Evolutionary conservation across 495 filamentous ascomycete genomes (phyloP).

Genomic region (Podospora appendiculata): DNA sequence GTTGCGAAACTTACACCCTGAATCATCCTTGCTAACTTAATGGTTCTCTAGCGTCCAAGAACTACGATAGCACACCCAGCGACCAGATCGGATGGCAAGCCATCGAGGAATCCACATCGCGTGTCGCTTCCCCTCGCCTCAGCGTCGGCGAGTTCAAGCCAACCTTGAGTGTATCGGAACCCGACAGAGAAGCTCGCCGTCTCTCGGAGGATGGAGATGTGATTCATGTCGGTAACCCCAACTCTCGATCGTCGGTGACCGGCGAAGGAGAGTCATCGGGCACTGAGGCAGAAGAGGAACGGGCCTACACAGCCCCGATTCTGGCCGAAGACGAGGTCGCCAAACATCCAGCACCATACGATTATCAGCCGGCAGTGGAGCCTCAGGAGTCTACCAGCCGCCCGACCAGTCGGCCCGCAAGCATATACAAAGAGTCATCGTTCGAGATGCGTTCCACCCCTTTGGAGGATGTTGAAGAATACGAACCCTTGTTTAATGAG

Average conservation of each 20-base stretch:
- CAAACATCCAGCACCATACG: slow-evolving; percentile 54
- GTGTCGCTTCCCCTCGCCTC: slow-evolving; percentile 56
- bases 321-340: slow-evolving; percentile 86
- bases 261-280: slow-evolving; percentile 38
- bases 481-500: slow-evolving; percentile 91
- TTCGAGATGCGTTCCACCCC: slow-evolving; percentile 55
- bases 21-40: slow-evolving; percentile 1
- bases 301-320: slow-evolving; percentile 61
- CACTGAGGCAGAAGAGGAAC: slow-evolving; percentile 36
- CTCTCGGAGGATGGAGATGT: slow-evolving; percentile 45
- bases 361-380: slow-evolving; percentile 60
- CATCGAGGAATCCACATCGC: slow-evolving; percentile 67
- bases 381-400: slow-evolving; percentile 57
- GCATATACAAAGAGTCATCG: slow-evolving; percentile 36
- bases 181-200: slow-evolving; percentile 8
- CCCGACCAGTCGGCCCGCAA: slow-evolving; percentile 64
- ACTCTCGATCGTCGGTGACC: slow-evolving; percentile 52
- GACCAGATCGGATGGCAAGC: slow-evolving; percentile 78
- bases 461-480: slow-evolving; percentile 85
- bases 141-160: slow-evolving; percentile 33
- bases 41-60: slow-evolving; percentile 32
- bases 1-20: neutral
- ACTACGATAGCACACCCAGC: slow-evolving; percentile 57
- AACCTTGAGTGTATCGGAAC: slow-evolving; percentile 12
- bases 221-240: slow-evolving; percentile 74